Evolutionary conservation across 192 early-diverging fungal species (phyloP).

Genomic region (Bifiguratus adelaidae): DNA sequence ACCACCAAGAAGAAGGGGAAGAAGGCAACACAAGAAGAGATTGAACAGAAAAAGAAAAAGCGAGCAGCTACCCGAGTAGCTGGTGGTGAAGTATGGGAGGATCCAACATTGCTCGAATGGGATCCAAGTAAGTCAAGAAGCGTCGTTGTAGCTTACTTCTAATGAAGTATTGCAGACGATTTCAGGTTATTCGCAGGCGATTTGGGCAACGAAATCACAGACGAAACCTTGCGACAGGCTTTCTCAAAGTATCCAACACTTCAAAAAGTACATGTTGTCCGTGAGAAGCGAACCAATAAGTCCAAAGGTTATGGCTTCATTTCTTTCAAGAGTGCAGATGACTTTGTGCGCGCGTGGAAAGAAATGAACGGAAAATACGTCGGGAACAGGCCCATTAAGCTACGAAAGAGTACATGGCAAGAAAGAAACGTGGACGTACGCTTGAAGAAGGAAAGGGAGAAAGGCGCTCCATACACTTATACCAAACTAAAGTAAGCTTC

Average conservation of each 20-base stretch:
- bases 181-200: slow-evolving; percentile 91
- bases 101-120: slow-evolving; percentile 77
- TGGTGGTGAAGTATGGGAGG: slow-evolving; percentile 93
- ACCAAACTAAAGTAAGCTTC: no score
- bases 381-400: slow-evolving; percentile 87
- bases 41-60: slow-evolving; percentile 38
- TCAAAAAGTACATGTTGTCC: slow-evolving; percentile 71
- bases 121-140: slow-evolving; percentile 51
- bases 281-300: slow-evolving; percentile 78
- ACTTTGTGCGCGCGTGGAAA: slow-evolving; percentile 85
- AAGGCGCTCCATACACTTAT: slow-evolving; percentile 20
- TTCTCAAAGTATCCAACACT: slow-evolving; percentile 84
- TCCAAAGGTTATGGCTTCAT: slow-evolving; percentile 91
- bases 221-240: slow-evolving; percentile 64
- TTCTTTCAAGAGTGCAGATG: slow-evolving; percentile 83
- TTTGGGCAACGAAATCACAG: slow-evolving; percentile 87
- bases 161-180: no score
- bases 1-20: no score
- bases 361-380: slow-evolving; percentile 98
- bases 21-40: slow-evolving; percentile 16
- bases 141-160: no score
- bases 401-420: slow-evolving; percentile 89
- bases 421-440: slow-evolving; percentile 74
- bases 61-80: slow-evolving; percentile 67
- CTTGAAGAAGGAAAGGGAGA: slow-evolving; percentile 26